phyloP scores from a whole-genome alignment of 441 rosid species.

The Pelargonium myrrhifolium region DNA sequence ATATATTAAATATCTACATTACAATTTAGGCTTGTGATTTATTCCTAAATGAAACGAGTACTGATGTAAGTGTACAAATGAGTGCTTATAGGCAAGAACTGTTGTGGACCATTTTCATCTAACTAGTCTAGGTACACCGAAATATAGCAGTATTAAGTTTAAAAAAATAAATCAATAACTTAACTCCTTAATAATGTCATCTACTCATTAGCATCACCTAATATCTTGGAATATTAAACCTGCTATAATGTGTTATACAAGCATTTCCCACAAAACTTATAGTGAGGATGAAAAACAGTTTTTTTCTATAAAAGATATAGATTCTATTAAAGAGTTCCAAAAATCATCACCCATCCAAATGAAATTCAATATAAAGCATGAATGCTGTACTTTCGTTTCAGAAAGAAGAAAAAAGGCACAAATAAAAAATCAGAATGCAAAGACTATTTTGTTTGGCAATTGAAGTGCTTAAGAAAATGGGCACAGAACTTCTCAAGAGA shows the following conservation, averaged over 20 bases:
- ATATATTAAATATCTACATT: background rate
- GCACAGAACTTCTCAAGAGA: background rate
- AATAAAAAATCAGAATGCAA: background rate
- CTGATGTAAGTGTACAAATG: background rate
- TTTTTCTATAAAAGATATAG: too few species aligned
- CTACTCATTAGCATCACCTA: background rate
- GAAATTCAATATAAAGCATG: background rate
- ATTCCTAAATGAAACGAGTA: background rate
- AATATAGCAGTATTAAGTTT: too few species aligned
- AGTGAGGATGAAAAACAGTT: background rate
- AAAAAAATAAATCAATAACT: too few species aligned
- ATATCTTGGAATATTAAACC: background rate
- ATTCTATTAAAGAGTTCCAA: too few species aligned
- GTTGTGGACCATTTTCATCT: background rate
- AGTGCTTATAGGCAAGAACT: background rate
- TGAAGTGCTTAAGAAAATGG: background rate
- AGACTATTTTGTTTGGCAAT: background rate
- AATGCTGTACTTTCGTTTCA: background rate
- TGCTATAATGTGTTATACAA: background rate
- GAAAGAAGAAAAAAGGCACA: too few species aligned
- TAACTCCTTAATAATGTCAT: background rate
- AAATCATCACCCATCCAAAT: background rate
- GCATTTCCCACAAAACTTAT: background rate
- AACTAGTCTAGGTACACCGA: background rate
- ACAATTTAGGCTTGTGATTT: background rate